These are phyloP conservation scores for Kodamaea anthophila DNA, from an alignment of 1,139 yeast genomes.

Conservation along the genomic window DNA sequence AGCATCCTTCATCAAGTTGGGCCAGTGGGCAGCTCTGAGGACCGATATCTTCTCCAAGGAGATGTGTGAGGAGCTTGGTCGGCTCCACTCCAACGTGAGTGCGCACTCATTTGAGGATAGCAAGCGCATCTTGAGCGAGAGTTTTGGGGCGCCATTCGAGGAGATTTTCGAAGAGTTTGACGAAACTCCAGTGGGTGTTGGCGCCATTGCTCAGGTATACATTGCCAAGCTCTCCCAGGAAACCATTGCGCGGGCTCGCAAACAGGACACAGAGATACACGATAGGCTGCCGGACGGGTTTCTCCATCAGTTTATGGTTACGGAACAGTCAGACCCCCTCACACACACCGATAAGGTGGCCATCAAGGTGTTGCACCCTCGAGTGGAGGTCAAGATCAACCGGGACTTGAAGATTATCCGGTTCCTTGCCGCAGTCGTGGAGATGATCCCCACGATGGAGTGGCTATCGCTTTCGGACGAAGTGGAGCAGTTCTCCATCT, in stretches of 20 bases:
- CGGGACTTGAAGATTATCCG: constrained; percentile 82
- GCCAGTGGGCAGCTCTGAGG: constrained; percentile 99
- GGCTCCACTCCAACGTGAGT: constrained; percentile 76
- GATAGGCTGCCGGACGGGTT: constrained; percentile 14
- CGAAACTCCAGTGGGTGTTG: constrained; percentile 80
- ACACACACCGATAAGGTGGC: constrained; percentile 64
- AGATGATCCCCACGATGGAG: constrained; percentile 86
- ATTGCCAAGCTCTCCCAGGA: constrained; percentile 56
- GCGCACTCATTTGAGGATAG: constrained; percentile 67
- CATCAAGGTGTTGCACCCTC: constrained; percentile 87
- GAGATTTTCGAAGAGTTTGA: constrained; percentile 79
- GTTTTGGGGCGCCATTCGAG: constrained; percentile 60
- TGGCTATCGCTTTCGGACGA: constrained; percentile 96
- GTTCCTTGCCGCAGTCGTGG: constrained; percentile 65
- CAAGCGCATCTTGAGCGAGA: constrained; percentile 46
- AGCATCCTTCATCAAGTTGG: constrained; percentile 89
- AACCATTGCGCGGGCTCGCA: constrained; percentile 31
- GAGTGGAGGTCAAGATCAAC: constrained; percentile 62
- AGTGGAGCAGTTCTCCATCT: constrained; percentile 75
- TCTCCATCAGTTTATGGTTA: constrained; percentile 31
- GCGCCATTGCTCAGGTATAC: constrained; percentile 97
- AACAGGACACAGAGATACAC: constrained; percentile 20
- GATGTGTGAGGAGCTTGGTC: constrained; percentile 70
- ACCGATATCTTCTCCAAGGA: constrained; percentile 84
- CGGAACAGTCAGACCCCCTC: constrained; percentile 30